These are phyloP conservation scores for Nematodospora valgi DNA, from an alignment of 805 yeast genomes.

Conservation along the genomic window DNA sequence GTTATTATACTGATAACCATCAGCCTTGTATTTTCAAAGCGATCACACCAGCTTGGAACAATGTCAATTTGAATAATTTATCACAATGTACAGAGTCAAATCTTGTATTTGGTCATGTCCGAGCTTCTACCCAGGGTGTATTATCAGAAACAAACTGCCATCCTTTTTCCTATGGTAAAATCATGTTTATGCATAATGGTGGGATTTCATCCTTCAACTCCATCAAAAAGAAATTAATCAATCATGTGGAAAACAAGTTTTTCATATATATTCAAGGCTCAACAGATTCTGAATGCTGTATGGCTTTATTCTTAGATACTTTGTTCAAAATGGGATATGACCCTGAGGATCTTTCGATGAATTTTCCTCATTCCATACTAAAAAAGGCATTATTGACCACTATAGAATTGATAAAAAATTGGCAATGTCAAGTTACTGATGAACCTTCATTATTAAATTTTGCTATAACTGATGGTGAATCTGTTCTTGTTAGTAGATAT, in stretches of 20 bases:
- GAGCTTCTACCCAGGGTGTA: slow-evolving; percentile 95
- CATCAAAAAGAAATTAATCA: slow-evolving; percentile 70
- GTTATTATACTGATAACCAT: slow-evolving; percentile 62
- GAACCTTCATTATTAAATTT: slow-evolving; percentile 84
- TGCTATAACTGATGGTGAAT: slow-evolving; percentile 91
- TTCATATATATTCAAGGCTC: slow-evolving; percentile 84
- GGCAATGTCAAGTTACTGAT: slow-evolving; percentile 64
- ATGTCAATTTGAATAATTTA: slow-evolving; percentile 78
- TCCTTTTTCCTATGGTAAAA: slow-evolving; percentile 82
- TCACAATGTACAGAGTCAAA: slow-evolving; percentile 84
- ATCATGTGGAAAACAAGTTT: slow-evolving; percentile 75
- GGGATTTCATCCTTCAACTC: slow-evolving; percentile 69
- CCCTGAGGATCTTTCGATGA: slow-evolving; percentile 39
- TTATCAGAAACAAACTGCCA: slow-evolving; percentile 95
- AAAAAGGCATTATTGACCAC: slow-evolving; percentile 70
- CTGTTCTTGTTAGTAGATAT: slow-evolving; percentile 83
- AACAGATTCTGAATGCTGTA: slow-evolving; percentile 94
- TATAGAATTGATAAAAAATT: slow-evolving; percentile 68
- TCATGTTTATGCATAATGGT: slow-evolving; percentile 98
- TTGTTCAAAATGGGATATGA: slow-evolving; percentile 72
- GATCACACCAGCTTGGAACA: slow-evolving; percentile 98
- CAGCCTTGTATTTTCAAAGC: slow-evolving; percentile 94
- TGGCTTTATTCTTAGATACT: slow-evolving; percentile 82
- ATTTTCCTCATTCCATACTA: slow-evolving; percentile 52
- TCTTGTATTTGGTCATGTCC: slow-evolving; percentile 88